Evolutionary conservation across 1,284 basidiomycete genomes (phyloP).

Genomic region (Puccinia hordei): DNA sequence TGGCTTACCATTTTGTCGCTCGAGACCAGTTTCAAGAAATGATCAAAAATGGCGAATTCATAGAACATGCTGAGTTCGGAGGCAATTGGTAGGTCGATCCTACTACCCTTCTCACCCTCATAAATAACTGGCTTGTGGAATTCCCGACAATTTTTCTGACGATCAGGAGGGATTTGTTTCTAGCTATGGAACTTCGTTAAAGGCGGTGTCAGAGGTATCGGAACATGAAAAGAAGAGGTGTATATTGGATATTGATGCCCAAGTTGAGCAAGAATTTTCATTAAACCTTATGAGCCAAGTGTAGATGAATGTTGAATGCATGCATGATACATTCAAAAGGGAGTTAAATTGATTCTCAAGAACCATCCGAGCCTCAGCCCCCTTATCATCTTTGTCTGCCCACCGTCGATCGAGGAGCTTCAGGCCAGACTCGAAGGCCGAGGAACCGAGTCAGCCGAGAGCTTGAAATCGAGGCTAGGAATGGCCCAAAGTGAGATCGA

Average conservation of each 20-base stretch:
- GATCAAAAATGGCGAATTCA: slow-evolving; percentile 64
- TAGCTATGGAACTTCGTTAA: slow-evolving; percentile 80
- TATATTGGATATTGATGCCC: slow-evolving; percentile 94
- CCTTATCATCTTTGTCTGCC: slow-evolving; percentile 89
- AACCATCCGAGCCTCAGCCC: slow-evolving; percentile 72
- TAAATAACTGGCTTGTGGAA: background rate
- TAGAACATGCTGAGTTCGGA: slow-evolving; percentile 76
- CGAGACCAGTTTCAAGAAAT: slow-evolving; percentile 63
- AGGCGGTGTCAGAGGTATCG: slow-evolving; percentile 65
- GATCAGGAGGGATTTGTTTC: background rate
- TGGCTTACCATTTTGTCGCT: slow-evolving; percentile 66
- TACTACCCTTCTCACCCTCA: background rate
- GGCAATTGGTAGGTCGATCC: slow-evolving; percentile 69
- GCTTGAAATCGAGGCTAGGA: slow-evolving; percentile 73
- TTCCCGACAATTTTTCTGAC: background rate
- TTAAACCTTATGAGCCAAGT: background rate
- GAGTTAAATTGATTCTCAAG: slow-evolving; percentile 82
- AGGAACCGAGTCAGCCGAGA: slow-evolving; percentile 80
- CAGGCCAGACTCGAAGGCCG: slow-evolving; percentile 72
- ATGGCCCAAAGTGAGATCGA: slow-evolving; percentile 81
- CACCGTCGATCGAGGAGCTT: slow-evolving; percentile 73
- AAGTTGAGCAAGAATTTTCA: slow-evolving; percentile 63
- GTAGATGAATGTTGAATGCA: background rate
- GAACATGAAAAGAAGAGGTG: slow-evolving; percentile 68
- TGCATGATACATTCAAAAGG: slow-evolving; percentile 63